A percentile compares a stretch with the other conserved stretches of the same genome.
These are phyloP conservation scores for Collybia mongolica DNA, from an alignment of 768 basidiomycete genomes.

Conservation along the genomic window DNA sequence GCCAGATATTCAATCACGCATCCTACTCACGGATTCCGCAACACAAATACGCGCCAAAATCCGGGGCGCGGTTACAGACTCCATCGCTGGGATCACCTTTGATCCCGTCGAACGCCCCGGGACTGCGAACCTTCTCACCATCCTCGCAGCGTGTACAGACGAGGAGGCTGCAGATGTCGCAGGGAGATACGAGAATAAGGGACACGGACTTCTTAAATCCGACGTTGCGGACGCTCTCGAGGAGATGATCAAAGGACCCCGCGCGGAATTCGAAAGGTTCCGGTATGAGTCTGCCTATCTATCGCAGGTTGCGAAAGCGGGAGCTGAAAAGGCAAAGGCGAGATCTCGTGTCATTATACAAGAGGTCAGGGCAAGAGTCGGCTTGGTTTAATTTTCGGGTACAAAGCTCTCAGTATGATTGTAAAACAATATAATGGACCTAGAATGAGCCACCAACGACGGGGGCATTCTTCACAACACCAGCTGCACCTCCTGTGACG, in stretches of 20 bases:
- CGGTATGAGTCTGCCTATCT: constrained; percentile 61
- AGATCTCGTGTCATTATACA: constrained; percentile 63
- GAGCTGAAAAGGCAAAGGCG: constrained; percentile 60
- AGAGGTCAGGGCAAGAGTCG: constrained; percentile 68
- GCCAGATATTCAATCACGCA: constrained; percentile 73
- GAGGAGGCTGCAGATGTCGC: constrained; percentile 46
- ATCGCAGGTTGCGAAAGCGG: constrained; percentile 56
- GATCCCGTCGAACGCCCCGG: constrained; percentile 83
- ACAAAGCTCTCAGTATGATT: too few relatives aligned
- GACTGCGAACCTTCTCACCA: constrained; percentile 75
- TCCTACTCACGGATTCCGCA: constrained; percentile 78
- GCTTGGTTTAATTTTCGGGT: constrained; percentile 29
- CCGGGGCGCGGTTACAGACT: constrained; percentile 83
- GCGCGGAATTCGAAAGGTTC: constrained; percentile 68
- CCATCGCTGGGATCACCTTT: constrained; percentile 69
- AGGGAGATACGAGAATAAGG: constrained; percentile 46
- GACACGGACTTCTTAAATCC: constrained; percentile 69
- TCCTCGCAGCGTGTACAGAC: constrained; percentile 72
- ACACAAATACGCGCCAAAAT: constrained; percentile 67
- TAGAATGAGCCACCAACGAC: constrained; percentile 17
- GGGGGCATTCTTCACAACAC: constrained; percentile 17
- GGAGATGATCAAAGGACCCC: constrained; percentile 59
- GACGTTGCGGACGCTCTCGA: constrained; percentile 76
- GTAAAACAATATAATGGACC: too few relatives aligned
- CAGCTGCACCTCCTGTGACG: constrained; percentile 15